These are phyloP conservation scores for Ganoderma boninense DNA, from an alignment of 1,284 basidiomycete species.

Conservation along the genomic window DNA sequence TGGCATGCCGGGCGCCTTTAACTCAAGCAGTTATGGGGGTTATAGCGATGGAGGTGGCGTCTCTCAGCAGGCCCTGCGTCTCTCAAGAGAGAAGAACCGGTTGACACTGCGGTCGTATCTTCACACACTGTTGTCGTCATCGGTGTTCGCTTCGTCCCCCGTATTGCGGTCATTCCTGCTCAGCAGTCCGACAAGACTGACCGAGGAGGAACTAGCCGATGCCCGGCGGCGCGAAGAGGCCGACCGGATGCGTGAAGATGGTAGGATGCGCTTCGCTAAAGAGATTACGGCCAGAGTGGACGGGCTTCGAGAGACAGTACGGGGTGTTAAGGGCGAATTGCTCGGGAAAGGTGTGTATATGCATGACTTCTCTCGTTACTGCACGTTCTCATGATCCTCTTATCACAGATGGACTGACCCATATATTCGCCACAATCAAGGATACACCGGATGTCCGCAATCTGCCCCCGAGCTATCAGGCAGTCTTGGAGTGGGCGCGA, in stretches of 20 bases:
- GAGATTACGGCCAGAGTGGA: slow-evolving; percentile 92
- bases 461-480: slow-evolving; percentile 87
- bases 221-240: slow-evolving; percentile 85
- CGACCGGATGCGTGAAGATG: slow-evolving; percentile 90
- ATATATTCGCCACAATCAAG: slow-evolving; percentile 90
- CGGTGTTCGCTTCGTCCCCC: slow-evolving; percentile 82
- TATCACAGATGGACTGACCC: slow-evolving; percentile 82
- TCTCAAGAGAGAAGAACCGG: slow-evolving; percentile 94
- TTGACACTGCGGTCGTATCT: slow-evolving; percentile 95
- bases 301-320: slow-evolving; percentile 85
- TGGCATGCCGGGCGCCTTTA: slow-evolving; percentile 7
- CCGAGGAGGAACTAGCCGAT: slow-evolving; percentile 83
- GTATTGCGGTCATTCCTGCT: slow-evolving; percentile 90
- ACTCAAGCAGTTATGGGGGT: slow-evolving; percentile 9
- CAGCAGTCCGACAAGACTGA: slow-evolving; percentile 78
- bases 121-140: slow-evolving; percentile 79
- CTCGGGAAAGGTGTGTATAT: slow-evolving; percentile 72
- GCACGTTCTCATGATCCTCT: not conserved
- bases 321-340: slow-evolving; percentile 91
- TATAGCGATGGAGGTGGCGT: slow-evolving; percentile 15
- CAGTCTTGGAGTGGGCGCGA: slow-evolving; percentile 95
- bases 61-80: slow-evolving; percentile 47
- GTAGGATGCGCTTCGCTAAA: slow-evolving; percentile 83
- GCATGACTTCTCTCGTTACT: not conserved
- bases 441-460: slow-evolving; percentile 80